A percentile compares a stretch with the other conserved stretches of the same genome.
These are phyloP conservation scores for Ogataea henricii DNA, from an alignment of 805 yeast genomes.

Conservation along the genomic window DNA sequence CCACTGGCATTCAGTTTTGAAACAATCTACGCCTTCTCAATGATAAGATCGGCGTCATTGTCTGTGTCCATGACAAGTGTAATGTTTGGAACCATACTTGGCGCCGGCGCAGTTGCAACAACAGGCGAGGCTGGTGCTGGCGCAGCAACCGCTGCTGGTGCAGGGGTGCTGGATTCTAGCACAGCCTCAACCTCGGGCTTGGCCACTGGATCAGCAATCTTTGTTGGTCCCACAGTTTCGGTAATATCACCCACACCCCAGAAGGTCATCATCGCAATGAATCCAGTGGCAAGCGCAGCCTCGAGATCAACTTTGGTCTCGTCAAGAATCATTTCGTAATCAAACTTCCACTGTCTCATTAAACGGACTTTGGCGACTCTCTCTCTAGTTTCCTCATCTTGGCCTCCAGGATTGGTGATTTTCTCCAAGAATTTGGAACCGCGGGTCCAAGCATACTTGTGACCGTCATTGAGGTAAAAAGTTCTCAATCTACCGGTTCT, in stretches of 20 bases:
- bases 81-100: conserved; percentile 24
- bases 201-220: conserved; percentile 16
- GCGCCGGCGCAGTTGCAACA: too few relatives aligned
- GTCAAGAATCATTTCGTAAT: conserved; percentile 59
- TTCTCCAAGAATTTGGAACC: conserved; percentile 53
- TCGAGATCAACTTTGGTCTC: conserved; percentile 48
- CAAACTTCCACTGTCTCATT: conserved; percentile 60
- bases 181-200: conserved; percentile 6
- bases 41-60: conserved; percentile 35
- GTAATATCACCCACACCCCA: conserved; percentile 62
- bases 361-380: conserved; percentile 57
- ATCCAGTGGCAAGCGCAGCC: conserved; percentile 59
- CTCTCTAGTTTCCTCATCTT: conserved; percentile 54
- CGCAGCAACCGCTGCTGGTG: conserved; percentile 13
- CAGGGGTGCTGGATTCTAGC: not conserved
- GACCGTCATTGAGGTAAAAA: conserved; percentile 54
- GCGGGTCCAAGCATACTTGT: conserved; percentile 57
- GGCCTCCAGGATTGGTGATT: conserved; percentile 55
- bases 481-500: conserved; percentile 44
- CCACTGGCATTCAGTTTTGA: too few relatives aligned
- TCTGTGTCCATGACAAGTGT: conserved; percentile 33
- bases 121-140: conserved; percentile 12
- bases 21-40: conserved; percentile 33
- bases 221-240: conserved; percentile 55
- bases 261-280: conserved; percentile 64